Percentiles rank a stretch among this genome's conserved stretches.
Evolutionary conservation across 2,329 filamentous ascomycete genomes (phyloP).

Genomic region (Cucurbitaria berberidis): DNA sequence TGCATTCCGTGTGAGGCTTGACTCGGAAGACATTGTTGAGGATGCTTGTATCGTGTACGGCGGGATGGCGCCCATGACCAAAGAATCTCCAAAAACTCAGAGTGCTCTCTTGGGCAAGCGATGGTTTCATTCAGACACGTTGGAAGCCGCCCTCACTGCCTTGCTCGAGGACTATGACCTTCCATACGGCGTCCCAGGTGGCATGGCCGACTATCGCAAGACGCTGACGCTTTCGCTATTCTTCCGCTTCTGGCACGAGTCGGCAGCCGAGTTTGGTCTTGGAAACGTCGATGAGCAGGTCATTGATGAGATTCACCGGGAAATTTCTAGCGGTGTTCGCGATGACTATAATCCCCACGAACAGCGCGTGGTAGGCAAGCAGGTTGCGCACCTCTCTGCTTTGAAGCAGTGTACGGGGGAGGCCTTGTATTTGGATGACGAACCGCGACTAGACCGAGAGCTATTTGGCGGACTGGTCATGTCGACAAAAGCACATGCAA

Average conservation of each 20-base stretch:
- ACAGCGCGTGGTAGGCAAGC: slow-evolving; percentile 81
- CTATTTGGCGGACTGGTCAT: slow-evolving; percentile 86
- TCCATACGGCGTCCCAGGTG: slow-evolving; percentile 85
- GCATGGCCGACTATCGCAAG: slow-evolving; percentile 94
- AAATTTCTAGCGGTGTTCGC: slow-evolving; percentile 77
- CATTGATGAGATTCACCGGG: slow-evolving; percentile 80
- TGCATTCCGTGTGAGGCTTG: slow-evolving; percentile 75
- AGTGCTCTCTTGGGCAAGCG: slow-evolving; percentile 75
- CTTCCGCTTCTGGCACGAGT: slow-evolving; percentile 95
- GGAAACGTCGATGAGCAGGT: slow-evolving; percentile 70
- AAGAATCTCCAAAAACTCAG: slow-evolving; percentile 77
- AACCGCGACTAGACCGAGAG: slow-evolving; percentile 82
- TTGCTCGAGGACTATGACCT: slow-evolving; percentile 85
- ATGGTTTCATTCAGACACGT: slow-evolving; percentile 77
- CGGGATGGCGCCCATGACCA: slow-evolving; percentile 89
- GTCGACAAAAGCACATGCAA: slow-evolving; percentile 86
- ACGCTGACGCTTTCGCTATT: slow-evolving; percentile 90
- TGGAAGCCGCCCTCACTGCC: slow-evolving; percentile 84
- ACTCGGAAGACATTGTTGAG: slow-evolving; percentile 70
- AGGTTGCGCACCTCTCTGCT: slow-evolving; percentile 83
- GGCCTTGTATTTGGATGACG: slow-evolving; percentile 94
- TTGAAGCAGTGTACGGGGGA: slow-evolving; percentile 92
- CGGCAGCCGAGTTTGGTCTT: slow-evolving; percentile 67
- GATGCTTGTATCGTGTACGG: slow-evolving; percentile 84
- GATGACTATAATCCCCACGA: slow-evolving; percentile 81